A percentile compares a stretch with the other conserved stretches of the same genome.
These are phyloP conservation scores for Blastosporella zonata DNA, from an alignment of 1,284 basidiomycete genomes.

Conservation along the genomic window DNA sequence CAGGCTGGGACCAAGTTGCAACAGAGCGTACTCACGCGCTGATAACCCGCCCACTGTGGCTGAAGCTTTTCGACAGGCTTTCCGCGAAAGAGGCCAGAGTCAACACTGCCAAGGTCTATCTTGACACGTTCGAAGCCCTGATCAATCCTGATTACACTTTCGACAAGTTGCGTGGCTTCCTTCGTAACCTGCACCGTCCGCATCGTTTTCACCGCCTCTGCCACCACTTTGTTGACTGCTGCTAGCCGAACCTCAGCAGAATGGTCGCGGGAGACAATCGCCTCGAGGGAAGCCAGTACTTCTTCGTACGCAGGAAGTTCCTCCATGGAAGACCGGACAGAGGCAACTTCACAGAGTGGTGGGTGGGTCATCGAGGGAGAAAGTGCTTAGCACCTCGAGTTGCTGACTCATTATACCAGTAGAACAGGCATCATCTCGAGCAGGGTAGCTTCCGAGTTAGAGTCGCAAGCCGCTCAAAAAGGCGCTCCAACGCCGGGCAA, in stretches of 20 bases:
- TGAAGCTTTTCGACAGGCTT: conserved; percentile 10
- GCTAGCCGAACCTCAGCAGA: background rate
- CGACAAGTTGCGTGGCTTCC: conserved; percentile 11
- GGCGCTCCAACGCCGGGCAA: background rate
- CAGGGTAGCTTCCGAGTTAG: background rate
- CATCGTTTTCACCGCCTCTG: background rate
- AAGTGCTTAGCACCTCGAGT: too few species aligned
- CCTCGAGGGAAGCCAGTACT: conserved; percentile 1
- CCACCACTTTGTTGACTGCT: conserved; percentile 4
- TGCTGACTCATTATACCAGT: background rate
- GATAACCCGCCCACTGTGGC: conserved; percentile 9
- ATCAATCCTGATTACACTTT: conserved; percentile 12
- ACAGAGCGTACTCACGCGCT: conserved; percentile 5
- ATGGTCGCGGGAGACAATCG: background rate
- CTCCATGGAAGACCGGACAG: background rate
- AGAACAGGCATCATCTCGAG: background rate
- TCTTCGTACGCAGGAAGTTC: background rate
- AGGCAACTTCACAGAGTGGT: background rate
- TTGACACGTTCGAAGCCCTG: conserved; percentile 16
- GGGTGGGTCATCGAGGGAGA: too few species aligned
- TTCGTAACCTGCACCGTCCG: background rate
- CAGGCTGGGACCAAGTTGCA: background rate
- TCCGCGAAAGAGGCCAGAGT: conserved; percentile 2
- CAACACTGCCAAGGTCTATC: conserved; percentile 9
- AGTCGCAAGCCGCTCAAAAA: background rate